A percentile compares a stretch with the other conserved stretches of the same genome.
These are phyloP conservation scores for Cercophora newfieldiana DNA, from an alignment of 495 filamentous ascomycete genomes.

Conservation along the genomic window DNA sequence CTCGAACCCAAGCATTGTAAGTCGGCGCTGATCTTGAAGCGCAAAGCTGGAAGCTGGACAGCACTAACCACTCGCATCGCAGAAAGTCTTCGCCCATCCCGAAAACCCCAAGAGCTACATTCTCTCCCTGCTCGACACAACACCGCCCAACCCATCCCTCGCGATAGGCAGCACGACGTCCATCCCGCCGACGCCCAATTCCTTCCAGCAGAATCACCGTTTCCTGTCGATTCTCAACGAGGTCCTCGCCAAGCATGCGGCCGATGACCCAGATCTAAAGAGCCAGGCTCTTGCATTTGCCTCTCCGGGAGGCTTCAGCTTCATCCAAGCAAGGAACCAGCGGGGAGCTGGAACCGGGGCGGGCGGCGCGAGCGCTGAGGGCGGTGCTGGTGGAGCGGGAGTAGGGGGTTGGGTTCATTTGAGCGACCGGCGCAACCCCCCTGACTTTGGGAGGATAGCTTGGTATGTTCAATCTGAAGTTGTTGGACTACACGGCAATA, in stretches of 20 bases:
- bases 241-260: slow-evolving; percentile 68
- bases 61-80: not conserved
- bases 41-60: not conserved
- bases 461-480: slow-evolving; percentile 41
- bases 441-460: slow-evolving; percentile 88
- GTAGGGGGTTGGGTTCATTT: slow-evolving; percentile 89
- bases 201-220: slow-evolving; percentile 71
- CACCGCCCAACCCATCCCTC: slow-evolving; percentile 65
- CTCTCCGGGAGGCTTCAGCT: slow-evolving; percentile 68
- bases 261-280: slow-evolving; percentile 68
- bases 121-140: slow-evolving; percentile 73
- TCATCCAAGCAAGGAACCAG: slow-evolving; percentile 40
- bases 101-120: slow-evolving; percentile 49
- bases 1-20: slow-evolving; percentile 51
- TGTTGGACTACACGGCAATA: not conserved
- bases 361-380: slow-evolving; percentile 77
- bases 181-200: slow-evolving; percentile 74
- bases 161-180: slow-evolving; percentile 73
- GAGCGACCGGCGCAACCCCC: slow-evolving; percentile 76
- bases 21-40: slow-evolving; percentile 17
- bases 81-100: slow-evolving; percentile 72
- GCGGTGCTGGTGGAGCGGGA: slow-evolving; percentile 78
- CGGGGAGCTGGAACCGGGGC: slow-evolving; percentile 50
- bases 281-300: slow-evolving; percentile 78
- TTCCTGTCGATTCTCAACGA: slow-evolving; percentile 77